Evolutionary conservation across 2,329 filamentous ascomycete species (phyloP).

Genomic region (Arthrobotrys conoides): DNA sequence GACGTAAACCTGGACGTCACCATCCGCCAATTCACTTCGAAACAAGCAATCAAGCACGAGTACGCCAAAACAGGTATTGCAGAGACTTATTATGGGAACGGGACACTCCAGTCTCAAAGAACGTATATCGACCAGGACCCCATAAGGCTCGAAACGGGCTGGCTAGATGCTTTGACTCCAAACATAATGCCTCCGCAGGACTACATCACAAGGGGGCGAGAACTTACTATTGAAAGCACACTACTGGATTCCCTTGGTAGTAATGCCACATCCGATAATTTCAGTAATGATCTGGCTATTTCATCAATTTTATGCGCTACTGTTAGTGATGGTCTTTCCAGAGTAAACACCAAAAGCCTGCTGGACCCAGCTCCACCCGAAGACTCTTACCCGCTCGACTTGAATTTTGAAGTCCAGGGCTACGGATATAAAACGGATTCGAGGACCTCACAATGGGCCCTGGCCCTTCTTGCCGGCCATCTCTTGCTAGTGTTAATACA

Average conservation of each 20-base stretch:
- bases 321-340: conserved; percentile 9
- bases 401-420: conserved; percentile 15
- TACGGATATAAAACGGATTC: conserved; percentile 22
- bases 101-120: background rate
- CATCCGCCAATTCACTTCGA: conserved; percentile 4
- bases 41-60: conserved; percentile 6
- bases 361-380: background rate
- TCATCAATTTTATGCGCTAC: conserved; percentile 11
- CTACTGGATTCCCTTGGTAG: background rate
- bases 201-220: background rate
- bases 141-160: conserved; percentile 9
- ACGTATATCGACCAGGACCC: conserved; percentile 11
- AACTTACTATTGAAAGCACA: conserved; percentile 3
- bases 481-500: conserved; percentile 8
- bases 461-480: conserved; percentile 12
- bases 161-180: conserved; percentile 15
- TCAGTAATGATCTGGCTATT: conserved; percentile 12
- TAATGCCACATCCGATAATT: background rate
- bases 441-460: conserved; percentile 15
- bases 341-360: background rate
- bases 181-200: conserved; percentile 7
- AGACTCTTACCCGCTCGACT: background rate
- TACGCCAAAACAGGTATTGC: background rate
- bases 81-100: background rate
- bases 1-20: conserved; percentile 10